A percentile compares a stretch with the other conserved stretches of the same genome.
These are phyloP conservation scores for Oryza coarctata DNA, from an alignment of 176 grass and related monocot genomes.

Conservation along the genomic window DNA sequence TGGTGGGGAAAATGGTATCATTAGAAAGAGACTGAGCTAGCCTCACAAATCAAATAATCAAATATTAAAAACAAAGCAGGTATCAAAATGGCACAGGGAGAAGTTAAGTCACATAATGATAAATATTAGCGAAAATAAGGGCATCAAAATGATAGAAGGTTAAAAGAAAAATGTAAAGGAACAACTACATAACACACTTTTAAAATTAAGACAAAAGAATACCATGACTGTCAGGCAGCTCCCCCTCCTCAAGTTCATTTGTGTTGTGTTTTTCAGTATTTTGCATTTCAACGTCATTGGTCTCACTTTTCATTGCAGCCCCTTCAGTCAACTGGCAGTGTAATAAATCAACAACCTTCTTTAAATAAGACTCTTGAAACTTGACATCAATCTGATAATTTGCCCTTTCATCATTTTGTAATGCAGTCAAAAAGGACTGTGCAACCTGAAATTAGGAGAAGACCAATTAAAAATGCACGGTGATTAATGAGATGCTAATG, in stretches of 20 bases:
- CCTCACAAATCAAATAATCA: slow-evolving; percentile 4
- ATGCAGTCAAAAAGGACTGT: slow-evolving; percentile 85
- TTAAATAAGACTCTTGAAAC: slow-evolving; percentile 95
- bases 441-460: slow-evolving; percentile 69
- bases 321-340: slow-evolving; percentile 90
- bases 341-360: slow-evolving; percentile 82
- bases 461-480: slow-evolving; percentile 36
- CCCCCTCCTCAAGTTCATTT: slow-evolving; percentile 94
- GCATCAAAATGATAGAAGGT: neutral
- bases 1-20: slow-evolving; percentile 34
- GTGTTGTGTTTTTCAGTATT: slow-evolving; percentile 43
- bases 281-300: slow-evolving; percentile 45
- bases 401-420: slow-evolving; percentile 96
- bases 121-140: neutral
- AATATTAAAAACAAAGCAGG: slow-evolving; percentile 5
- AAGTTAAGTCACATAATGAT: slow-evolving; percentile 3
- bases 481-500: neutral
- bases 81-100: neutral
- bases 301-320: slow-evolving; percentile 52
- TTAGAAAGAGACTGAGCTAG: slow-evolving; percentile 30
- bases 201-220: slow-evolving; percentile 30
- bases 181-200: neutral
- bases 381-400: slow-evolving; percentile 98
- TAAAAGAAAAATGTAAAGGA: neutral
- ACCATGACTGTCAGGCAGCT: slow-evolving; percentile 94